Conservation (phyloP, 2,329 filamentous ascomycete species). For the Clarireedia monteithiana region DNA sequence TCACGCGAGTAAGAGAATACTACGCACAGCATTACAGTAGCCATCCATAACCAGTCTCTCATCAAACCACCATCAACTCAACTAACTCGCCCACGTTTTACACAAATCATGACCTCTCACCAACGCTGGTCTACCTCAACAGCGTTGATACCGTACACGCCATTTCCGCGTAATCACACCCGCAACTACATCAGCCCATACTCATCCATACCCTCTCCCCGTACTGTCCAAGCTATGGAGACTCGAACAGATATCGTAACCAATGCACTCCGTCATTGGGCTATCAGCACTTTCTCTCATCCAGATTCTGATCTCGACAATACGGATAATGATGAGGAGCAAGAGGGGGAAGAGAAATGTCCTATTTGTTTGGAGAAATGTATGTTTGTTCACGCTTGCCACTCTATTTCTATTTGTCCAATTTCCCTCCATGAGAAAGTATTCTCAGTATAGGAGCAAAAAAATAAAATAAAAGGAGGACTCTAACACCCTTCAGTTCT, state of each 20-base stretch:
- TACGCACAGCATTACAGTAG: too few relatives aligned
- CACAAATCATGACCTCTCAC: neutral
- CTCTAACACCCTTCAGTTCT: neutral
- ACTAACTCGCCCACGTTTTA: too few relatives aligned
- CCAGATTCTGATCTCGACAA: too few relatives aligned
- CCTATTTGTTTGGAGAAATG: neutral
- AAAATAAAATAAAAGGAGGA: too few relatives aligned
- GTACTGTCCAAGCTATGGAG: neutral
- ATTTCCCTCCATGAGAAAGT: neutral
- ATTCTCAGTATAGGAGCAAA: neutral
- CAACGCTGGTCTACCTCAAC: too few relatives aligned
- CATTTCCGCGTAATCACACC: neutral
- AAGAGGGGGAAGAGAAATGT: neutral
- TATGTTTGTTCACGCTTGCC: neutral
- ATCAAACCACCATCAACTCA: too few relatives aligned
- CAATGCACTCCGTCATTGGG: neutral
- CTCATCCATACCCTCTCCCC: neutral
- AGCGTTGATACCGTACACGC: too few relatives aligned
- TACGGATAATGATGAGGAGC: too few relatives aligned
- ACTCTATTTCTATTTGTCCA: neutral
- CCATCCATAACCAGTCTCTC: too few relatives aligned
- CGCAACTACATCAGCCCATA: neutral
- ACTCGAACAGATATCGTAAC: neutral
- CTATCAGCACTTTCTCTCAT: too few relatives aligned
- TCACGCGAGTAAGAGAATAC: too few relatives aligned